A percentile compares a stretch with the other conserved stretches of the same genome.
Evolutionary conservation across 1,139 yeast genomes (phyloP).

Genomic region (Pichia sp.): DNA sequence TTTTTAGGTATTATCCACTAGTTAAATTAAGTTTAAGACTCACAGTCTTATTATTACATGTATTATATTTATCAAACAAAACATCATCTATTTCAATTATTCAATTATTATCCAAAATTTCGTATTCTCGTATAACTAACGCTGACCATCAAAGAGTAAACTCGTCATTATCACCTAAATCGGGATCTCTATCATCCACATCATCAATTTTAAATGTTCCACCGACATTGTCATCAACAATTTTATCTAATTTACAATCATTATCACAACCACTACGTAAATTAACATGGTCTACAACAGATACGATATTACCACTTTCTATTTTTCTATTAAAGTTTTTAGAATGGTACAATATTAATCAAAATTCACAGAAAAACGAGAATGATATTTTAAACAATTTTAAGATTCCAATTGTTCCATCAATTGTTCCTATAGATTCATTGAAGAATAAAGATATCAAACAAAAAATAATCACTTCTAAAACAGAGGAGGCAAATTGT

Average conservation of each 20-base stretch:
- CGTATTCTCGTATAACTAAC: conserved; percentile 62
- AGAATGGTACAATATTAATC: conserved; percentile 79
- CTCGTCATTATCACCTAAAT: conserved; percentile 10
- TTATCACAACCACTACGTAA: conserved; percentile 49
- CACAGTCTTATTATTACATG: conserved; percentile 52
- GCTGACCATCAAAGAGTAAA: conserved; percentile 56
- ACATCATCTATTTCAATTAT: conserved; percentile 59
- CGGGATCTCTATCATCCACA: background rate
- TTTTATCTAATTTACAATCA: conserved; percentile 34
- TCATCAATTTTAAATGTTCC: conserved; percentile 5
- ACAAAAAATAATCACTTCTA: conserved; percentile 15
- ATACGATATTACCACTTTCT: conserved; percentile 71
- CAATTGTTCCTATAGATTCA: conserved; percentile 47
- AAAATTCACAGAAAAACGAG: background rate
- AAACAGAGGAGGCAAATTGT: conserved; percentile 34
- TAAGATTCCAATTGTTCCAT: conserved; percentile 30
- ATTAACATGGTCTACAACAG: conserved; percentile 30
- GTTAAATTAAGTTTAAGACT: conserved; percentile 44
- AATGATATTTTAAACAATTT: background rate
- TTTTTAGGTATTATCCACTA: conserved; percentile 59
- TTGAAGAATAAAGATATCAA: conserved; percentile 10
- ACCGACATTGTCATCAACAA: conserved; percentile 24
- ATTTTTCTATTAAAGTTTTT: conserved; percentile 78
- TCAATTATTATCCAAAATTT: conserved; percentile 57
- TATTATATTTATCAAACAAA: conserved; percentile 63